Base-by-base conservation (phyloP, 139 green algal genomes). In the Auxenochlorella protothecoides region DNA sequence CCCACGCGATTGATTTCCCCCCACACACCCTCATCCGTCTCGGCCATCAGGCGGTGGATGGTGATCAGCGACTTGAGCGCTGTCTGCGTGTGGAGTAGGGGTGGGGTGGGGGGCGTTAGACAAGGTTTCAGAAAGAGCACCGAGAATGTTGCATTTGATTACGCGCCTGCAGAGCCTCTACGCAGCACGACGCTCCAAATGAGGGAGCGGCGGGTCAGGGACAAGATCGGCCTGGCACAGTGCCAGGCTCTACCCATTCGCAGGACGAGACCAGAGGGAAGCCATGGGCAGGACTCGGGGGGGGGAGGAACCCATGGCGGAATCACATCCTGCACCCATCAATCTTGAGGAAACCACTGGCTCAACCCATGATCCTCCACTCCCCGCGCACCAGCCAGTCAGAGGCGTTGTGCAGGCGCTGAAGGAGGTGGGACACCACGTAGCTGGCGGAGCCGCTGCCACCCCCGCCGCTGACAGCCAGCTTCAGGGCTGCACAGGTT, bases 11-110 rank as follows among this genome's bases (percentile, higher is more conserved):
- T 12, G 13, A n/a, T 12, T 14, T 27, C n/a, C 64, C 68, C 65
- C 44, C 68, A 59, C 64, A 78, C 54, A 10, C 9, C 51, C 62
- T 16, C 63, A 91, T 94, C 86, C 12, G 78, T 84, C 77, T 96
- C 91, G 2, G 85, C 78, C 81, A 96, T 86, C 1, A 97, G 82
- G 12, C 90, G 83, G 73, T 97, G 92, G 63, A 96, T 85, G 2
- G 89, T 84, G 66, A 95, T 89, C 6, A 94, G 78, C 10, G 88
- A 83, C 78, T 97, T 97, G 8, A 97, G 76, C 52, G 87, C 88
- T 6, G 75, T 86, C 80, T 85, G 80, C 27, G 27, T 44, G 27
- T 44, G 27, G 27, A 44, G 27, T 44, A 44, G 27, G 27, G 27
- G 27, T 44, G 27, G 27, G 27, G 27, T 44, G 27, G 27, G 27